Evolutionary conservation across 2,329 filamentous ascomycete species (phyloP), one percentile per base, ranked within the genome.

Genomic region (Clonostachys solani): DNA sequence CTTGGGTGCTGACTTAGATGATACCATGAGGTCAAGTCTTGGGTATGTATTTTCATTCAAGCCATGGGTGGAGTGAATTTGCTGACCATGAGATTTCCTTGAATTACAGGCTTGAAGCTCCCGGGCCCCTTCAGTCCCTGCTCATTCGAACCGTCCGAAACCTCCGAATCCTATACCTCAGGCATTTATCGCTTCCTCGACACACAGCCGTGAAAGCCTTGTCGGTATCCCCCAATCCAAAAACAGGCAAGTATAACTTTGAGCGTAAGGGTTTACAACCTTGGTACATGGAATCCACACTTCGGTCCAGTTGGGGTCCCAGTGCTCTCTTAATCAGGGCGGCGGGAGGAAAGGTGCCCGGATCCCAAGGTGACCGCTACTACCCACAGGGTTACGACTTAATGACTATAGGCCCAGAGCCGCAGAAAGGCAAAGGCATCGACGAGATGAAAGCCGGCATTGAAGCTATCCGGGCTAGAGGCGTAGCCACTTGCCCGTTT

Each of bases 271-370:
- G 72, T 35, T 65, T 71, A 0, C 71, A 74, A 10, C 79, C 78
- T 9, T 80, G 75, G 61, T 81, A 80, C 54, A 67, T 78, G 42
- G 69, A 74, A 54, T 69, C 68, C 23, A 78, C 69, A 1, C 60
- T 68, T 42, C 70, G 62, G 69, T 73, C 66, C 50, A 67, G 67
- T 40, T 82, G 69, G 72, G 72, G 71, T 29, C 74, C 65, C 1
- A 58, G 57, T 43, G 75, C 67, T 1, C 69, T 67, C 67, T 46
- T 73, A 12, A 72, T 67, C 29, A 64, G 74, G 57, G 43, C 68
- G 5, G 54, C 72, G 29, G 74, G 76, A 3, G 61, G 65, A 17
- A 67, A 71, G 19, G 53, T 77, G 15, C 76, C 77, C 0, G 74
- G 73, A 0, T 74, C 72, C 42, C 62, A 69, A 29, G 68, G 65